Conservation (phyloP, 257 asterid species). For the Jacaranda copaia region DNA sequence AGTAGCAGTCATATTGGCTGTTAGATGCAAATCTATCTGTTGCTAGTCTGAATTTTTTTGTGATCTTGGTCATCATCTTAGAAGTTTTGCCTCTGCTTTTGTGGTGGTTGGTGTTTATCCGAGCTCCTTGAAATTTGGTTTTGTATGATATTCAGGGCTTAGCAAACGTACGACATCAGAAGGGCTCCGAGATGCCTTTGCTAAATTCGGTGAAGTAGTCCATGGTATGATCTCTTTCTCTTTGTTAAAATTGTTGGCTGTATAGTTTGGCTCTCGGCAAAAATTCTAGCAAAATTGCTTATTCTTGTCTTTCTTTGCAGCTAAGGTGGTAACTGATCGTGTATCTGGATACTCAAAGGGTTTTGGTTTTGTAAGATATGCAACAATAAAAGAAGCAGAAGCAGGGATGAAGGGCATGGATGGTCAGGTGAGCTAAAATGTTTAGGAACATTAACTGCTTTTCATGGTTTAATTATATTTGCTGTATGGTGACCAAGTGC, state of each 20-base stretch:
- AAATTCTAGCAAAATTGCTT: not conserved
- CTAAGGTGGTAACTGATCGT: slow-evolving; percentile 71
- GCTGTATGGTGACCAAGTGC: not conserved
- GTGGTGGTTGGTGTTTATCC: not conserved
- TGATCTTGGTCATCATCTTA: not conserved
- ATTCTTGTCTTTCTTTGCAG: slow-evolving; percentile 44
- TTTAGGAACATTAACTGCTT: not conserved
- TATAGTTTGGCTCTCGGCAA: not conserved
- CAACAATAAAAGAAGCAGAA: slow-evolving; percentile 61
- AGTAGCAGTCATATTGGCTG: too few species aligned
- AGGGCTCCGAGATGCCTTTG: slow-evolving; percentile 35
- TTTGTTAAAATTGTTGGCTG: not conserved
- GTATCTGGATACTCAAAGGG: slow-evolving; percentile 71
- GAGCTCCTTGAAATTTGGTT: not conserved
- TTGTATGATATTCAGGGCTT: slow-evolving; percentile 23
- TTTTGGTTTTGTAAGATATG: slow-evolving; percentile 69
- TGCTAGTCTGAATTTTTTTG: not conserved
- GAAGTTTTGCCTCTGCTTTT: not conserved
- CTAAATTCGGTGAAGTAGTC: slow-evolving; percentile 35
- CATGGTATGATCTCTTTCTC: slow-evolving; percentile 8
- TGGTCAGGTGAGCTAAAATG: slow-evolving; percentile 59
- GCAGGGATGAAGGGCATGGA: slow-evolving; percentile 73
- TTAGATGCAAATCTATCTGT: too few species aligned
- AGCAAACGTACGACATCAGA: slow-evolving; percentile 33
- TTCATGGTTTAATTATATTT: not conserved